Conservation (phyloP, 1,284 basidiomycete genomes). For the Retiboletus flavoniger region DNA sequence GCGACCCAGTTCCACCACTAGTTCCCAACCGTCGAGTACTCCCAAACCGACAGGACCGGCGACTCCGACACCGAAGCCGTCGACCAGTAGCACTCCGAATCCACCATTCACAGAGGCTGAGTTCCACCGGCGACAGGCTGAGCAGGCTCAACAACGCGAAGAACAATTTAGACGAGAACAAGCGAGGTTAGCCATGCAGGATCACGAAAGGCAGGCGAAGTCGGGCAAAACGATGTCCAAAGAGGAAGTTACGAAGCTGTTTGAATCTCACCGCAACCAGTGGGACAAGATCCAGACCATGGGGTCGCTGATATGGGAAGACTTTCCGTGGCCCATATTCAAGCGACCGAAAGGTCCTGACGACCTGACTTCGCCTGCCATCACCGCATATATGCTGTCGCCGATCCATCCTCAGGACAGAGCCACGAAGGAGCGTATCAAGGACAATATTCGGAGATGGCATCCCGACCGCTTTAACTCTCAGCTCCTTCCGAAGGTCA, state of each 20-base stretch:
- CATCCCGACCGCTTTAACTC: constrained; percentile 54
- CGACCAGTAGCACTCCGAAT: constrained; percentile 17
- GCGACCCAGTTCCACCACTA: constrained; percentile 34
- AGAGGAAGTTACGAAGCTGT: constrained; percentile 52
- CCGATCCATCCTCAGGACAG: constrained; percentile 52
- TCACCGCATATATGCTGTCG: constrained; percentile 60
- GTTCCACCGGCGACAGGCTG: constrained; percentile 56
- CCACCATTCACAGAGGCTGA: constrained; percentile 45
- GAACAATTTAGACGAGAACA: constrained; percentile 61
- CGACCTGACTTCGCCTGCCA: constrained; percentile 53
- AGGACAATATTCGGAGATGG: constrained; percentile 57
- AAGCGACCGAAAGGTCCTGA: constrained; percentile 53
- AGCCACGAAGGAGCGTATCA: constrained; percentile 56
- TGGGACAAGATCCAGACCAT: constrained; percentile 50
- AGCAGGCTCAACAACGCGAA: constrained; percentile 53
- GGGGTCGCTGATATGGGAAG: constrained; percentile 47
- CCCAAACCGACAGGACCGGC: constrained; percentile 30
- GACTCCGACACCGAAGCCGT: constrained; percentile 24
- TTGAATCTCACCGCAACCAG: constrained; percentile 55
- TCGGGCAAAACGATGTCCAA: constrained; percentile 47
- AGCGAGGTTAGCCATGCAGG: constrained; percentile 42
- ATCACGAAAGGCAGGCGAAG: constrained; percentile 45
- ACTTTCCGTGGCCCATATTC: constrained; percentile 72
- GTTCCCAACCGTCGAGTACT: constrained; percentile 32
- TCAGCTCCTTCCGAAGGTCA: constrained; percentile 51